Conservation (phyloP, 177 flowering plant genomes). For the Telopea speciosissima region DNA sequence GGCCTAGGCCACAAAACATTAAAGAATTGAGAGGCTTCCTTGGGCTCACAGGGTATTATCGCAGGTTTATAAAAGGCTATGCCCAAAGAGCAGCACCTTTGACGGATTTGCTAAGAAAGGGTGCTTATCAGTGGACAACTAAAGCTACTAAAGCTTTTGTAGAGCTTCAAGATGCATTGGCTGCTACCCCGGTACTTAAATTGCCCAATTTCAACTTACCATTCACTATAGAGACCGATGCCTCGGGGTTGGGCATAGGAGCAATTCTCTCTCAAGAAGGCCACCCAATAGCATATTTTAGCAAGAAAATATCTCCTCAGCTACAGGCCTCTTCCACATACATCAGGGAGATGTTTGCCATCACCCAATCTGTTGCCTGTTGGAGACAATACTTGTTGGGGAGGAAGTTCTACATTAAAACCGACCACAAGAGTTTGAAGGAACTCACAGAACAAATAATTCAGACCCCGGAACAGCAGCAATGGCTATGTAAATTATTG, state of each 20-base stretch:
- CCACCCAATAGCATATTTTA: constrained; percentile 1
- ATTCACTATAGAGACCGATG: background rate
- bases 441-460: background rate
- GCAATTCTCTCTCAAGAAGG: constrained; percentile 10
- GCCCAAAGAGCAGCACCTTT: background rate
- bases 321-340: background rate
- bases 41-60: constrained; percentile 6
- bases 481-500: constrained; percentile 1
- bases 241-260: background rate
- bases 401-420: background rate
- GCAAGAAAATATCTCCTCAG: background rate
- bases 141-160: no score
- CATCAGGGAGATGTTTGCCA: background rate
- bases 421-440: no score
- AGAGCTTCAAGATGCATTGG: no score
- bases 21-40: constrained; percentile 2
- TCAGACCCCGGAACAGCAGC: background rate
- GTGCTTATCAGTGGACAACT: background rate
- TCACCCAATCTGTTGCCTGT: no score
- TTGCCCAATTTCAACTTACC: background rate
- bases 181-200: no score
- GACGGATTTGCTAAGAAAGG: background rate
- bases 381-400: constrained; percentile 3
- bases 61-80: constrained; percentile 2
- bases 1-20: constrained; percentile 2